Evolutionary conservation across 2,329 filamentous ascomycete genomes (phyloP), one percentile per base, ranked within the genome.

Genomic region (Alternaria metachromatica): DNA sequence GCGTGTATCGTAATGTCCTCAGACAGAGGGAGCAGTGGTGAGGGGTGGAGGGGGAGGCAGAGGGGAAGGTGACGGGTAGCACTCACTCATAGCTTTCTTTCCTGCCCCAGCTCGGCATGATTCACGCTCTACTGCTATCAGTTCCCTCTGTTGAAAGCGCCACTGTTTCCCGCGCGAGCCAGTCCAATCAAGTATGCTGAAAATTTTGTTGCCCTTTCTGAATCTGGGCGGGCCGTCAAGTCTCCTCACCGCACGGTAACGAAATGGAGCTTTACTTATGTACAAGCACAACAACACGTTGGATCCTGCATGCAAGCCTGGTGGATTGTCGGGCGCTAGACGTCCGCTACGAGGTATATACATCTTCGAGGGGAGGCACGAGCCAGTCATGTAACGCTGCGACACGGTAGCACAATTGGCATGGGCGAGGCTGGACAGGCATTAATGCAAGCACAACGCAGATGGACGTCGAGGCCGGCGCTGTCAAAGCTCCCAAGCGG

Each of bases 81-180:
- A 70, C 78, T 79, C 72, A 80, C 78, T 80, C 78, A 71, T 79
- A 79, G 77, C 77, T 80, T 68, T 75, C 72, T 62, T 76, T 78
- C 68, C 76, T 76, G 64, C 76, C 76, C 77, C 78, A 78, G 72
- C 76, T 80, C 69, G 78, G 76, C 78, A 80, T 80, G 69, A 68
- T 73, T 69, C 70, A 67, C 64, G 58, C 59, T 54, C 59, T 55
- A 43, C 61, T 70, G 62, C 68, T 72, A 72, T 72, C 70, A 66
- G 58, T 60, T 54, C 49, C 28, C 54, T 54, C 53, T 55, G 49
- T 53, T 53, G 49, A 58, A 61, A 60, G 57, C 61, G 61, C 61
- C 56, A 60, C 61, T 60, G 28, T 50, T 50, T 48, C 51, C 60
- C 44, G 56, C 49, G 25, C 41, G 33, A 45, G 50, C 49, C 61